Evolutionary conservation across 139 green algal genomes (phyloP), one percentile per base, ranked within the genome.

Genomic region (Volvox africanus): DNA sequence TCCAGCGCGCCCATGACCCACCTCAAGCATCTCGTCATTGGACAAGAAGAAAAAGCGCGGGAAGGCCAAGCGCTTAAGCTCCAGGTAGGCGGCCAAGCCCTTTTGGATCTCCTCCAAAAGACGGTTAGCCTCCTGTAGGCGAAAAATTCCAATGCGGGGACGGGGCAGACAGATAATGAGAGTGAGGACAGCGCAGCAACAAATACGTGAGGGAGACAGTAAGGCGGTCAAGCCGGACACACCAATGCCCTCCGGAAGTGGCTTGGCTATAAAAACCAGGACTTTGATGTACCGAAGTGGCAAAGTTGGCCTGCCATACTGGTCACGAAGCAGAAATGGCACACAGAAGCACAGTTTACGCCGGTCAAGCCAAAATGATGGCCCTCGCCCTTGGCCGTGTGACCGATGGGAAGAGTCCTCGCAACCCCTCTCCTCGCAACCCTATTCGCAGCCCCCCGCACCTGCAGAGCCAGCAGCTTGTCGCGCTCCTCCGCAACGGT

Each of bases 11-110:
- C 44, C 44, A 55, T 11, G 65, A 24, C 96, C 86, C 55, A 97
- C 96, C 92, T 97, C 94, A 65, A 97, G 95, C 95, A 97, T 97
- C 92, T 97, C 96, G 80, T 97, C 95, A 87, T 97, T 97, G 26
- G 94, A 97, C 61, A 98, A 87, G 93, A 97, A 97, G 94, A 97
- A 97, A 95, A 97, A 97, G 24, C 96, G 92, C 14, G 96, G 95
- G 93, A 98, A 98, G 33, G 96, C 95, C 71, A 98, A 95, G 77
- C 96, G 93, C 92, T 98, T 98, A 82, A 97, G 86, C 94, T 98
- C 96, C 84, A 98, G 92, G 92, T 98, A 98, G 14, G 96, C 94
- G 6, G 95, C 96, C 67, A 98, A 92, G 81, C 96, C 96, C 94
- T 97, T 95, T 50, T 92, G 55, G 76, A 86, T 90, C 32, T 89